phyloP scores from a whole-genome alignment of 352 stramenopile genomes.

The Phytophthora foliorum region DNA sequence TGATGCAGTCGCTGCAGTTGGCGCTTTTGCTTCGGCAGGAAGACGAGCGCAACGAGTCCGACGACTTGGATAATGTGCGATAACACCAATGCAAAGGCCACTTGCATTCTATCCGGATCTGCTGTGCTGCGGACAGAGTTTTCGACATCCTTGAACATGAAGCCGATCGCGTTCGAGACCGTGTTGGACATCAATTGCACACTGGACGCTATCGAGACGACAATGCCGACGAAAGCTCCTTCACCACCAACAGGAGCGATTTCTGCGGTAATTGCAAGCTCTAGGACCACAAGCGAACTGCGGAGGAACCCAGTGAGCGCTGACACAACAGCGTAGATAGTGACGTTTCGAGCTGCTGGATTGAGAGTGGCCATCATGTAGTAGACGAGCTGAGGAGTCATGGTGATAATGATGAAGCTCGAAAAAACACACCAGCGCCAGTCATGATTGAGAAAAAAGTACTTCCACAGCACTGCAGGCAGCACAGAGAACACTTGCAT shows the following conservation, averaged over 20 bases:
- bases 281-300: constrained; percentile 43
- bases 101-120: constrained; percentile 38
- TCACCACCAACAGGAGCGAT: constrained; percentile 54
- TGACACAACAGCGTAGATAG: constrained; percentile 48
- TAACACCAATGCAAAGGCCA: constrained; percentile 54
- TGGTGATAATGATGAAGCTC: constrained; percentile 42
- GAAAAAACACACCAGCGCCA: constrained; percentile 50
- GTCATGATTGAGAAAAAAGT: constrained; percentile 41
- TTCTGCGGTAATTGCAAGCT: constrained; percentile 51
- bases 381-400: constrained; percentile 40
- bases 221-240: constrained; percentile 50
- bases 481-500: constrained; percentile 45
- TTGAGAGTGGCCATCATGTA: constrained; percentile 42
- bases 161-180: constrained; percentile 54
- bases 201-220: constrained; percentile 54
- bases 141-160: constrained; percentile 47
- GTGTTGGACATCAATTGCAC: constrained; percentile 52
- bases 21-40: constrained; percentile 62
- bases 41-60: constrained; percentile 49
- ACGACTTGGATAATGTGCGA: constrained; percentile 59
- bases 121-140: constrained; percentile 12
- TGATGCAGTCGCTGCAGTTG: constrained; percentile 52
- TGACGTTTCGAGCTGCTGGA: constrained; percentile 24
- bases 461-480: constrained; percentile 41
- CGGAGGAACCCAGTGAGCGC: constrained; percentile 51